Evolutionary conservation across 2,329 filamentous ascomycete species (phyloP), one percentile per base, ranked within the genome.

Genomic region (Penicillium expansum): DNA sequence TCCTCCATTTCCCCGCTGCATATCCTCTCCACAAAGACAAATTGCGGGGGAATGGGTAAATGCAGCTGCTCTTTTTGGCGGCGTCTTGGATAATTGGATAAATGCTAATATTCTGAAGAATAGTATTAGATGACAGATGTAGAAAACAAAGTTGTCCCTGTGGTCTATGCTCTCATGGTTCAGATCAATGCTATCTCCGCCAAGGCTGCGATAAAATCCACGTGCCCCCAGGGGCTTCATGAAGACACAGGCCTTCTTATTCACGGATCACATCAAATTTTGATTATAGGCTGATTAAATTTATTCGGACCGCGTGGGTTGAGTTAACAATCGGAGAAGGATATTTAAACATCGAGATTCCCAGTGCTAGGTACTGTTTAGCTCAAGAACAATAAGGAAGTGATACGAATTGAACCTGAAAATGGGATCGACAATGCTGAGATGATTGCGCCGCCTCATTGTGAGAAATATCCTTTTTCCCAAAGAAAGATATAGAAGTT

Each of bases 371-470:
- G 3, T 27, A 29, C 11, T 48, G n/a, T 48, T 47, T 41, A 39
- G 33, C 44, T 61, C 52, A 51, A 57, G 51, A 47, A 39, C 35
- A 20, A 22, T 18, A 53, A 41, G 44, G 10, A 33, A 24, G 27
- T 59, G 51, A 57, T 60, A 60, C 29, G 11, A 60, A 42, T 27
- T 49, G 24, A n/a, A 30, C 52, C 24, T 52, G 18, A 55, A 13
- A 51, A 35, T 30, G 14, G 16, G 18, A 7, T 33, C 11, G 22
- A 18, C 13, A 27, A 33, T 37, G 6, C 22, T 48, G 5, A 16
- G 32, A 24, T n/a, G 20, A 24, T 16, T 20, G 7, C 22, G 41
- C 14, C n/a, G 41, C n/a, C 24, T 29, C 16, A 4, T 32, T 38
- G 22, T 16, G 3, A 20, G 3, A 11, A 37, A 9, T n/a, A 18